Evolutionary conservation across 1,284 basidiomycete species (phyloP), one percentile per base, ranked within the genome.

Genomic region (Austropuccinia psidii): DNA sequence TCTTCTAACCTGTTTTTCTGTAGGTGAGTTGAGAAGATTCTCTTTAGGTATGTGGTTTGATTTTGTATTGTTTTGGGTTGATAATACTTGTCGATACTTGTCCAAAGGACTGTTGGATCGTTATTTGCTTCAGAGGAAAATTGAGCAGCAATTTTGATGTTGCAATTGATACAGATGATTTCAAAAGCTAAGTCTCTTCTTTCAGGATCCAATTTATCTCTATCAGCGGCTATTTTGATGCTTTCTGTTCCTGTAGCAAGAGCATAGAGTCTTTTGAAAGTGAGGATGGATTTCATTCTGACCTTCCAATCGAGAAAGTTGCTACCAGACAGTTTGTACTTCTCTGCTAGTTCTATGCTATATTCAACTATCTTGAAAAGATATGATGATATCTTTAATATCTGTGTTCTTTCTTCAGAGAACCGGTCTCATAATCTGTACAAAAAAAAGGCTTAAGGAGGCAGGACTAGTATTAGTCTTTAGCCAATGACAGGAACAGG

Each of bases 351-450:
- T 37, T 58, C 31, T n/a, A 58, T 31, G 4, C 33, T 17, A 6
- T 37, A 9, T 15, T 58, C 55, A 37, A 4, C 55, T 37, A 58
- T 58, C 3, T 35, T 58, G 11, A 6, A n/a, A 58, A n/a, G n/a
- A n/a, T n/a, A 6, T 4, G 27, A 11, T 17, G 17, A 24, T 29
- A 7, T 29, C 5, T 29, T 57, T 13, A 57, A 7, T 8, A 57
- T 13, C 29, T 57, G n/a, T 29, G 54, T 24, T 8, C 6, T 57
- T 8, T 29, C 27, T 8, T 4, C 4, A 57, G 54, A 27, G 29
- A 4, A 31, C 54, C 54, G 54, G 27, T 57, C 54, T 57, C 54
- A 57, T 57, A 57, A 57, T 57, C 54, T 8, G 54, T 57, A 5
- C 27, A 31, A 52, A 52, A 52, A 52, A 11, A n/a, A n/a, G n/a